phyloP scores from a whole-genome alignment of 106 monocot genomes.

The Gastrodia elata region DNA sequence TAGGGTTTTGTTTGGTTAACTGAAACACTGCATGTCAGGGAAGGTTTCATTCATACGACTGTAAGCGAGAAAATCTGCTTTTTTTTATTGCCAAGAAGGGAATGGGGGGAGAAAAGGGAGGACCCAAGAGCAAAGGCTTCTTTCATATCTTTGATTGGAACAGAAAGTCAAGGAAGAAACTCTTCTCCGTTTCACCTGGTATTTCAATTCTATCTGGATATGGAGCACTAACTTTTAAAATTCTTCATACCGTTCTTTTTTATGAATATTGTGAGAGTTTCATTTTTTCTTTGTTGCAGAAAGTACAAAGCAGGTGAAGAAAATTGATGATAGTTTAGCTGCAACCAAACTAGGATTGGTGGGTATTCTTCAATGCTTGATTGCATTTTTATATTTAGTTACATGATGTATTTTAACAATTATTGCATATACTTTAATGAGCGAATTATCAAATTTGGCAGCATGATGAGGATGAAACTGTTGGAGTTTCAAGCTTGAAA shows the following conservation, averaged over 20 bases:
- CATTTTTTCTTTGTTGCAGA: slow-evolving; percentile 28
- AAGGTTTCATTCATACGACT: no score
- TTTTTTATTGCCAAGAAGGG: background rate
- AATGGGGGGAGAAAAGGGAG: slow-evolving; percentile 56
- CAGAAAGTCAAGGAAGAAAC: slow-evolving; percentile 78
- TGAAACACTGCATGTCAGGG: no score
- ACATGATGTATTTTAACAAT: background rate
- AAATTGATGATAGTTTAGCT: slow-evolving; percentile 21
- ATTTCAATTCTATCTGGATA: background rate
- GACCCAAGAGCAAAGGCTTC: slow-evolving; percentile 52
- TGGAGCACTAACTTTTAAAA: background rate
- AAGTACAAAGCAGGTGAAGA: slow-evolving; percentile 46
- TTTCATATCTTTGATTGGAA: slow-evolving; percentile 94
- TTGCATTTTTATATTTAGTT: no score
- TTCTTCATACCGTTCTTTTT: background rate
- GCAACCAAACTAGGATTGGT: slow-evolving; percentile 39
- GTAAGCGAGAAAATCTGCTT: background rate
- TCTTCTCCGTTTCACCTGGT: slow-evolving; percentile 80
- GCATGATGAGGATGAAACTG: slow-evolving; percentile 56
- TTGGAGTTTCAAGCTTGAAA: slow-evolving; percentile 42
- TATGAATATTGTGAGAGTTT: background rate
- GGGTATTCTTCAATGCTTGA: slow-evolving; percentile 7
- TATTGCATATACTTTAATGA: background rate
- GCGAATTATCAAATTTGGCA: slow-evolving; percentile 9
- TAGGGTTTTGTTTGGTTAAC: no score